Conservation (phyloP, 1,284 basidiomycete genomes). For the Ustilago vetiveriae region DNA sequence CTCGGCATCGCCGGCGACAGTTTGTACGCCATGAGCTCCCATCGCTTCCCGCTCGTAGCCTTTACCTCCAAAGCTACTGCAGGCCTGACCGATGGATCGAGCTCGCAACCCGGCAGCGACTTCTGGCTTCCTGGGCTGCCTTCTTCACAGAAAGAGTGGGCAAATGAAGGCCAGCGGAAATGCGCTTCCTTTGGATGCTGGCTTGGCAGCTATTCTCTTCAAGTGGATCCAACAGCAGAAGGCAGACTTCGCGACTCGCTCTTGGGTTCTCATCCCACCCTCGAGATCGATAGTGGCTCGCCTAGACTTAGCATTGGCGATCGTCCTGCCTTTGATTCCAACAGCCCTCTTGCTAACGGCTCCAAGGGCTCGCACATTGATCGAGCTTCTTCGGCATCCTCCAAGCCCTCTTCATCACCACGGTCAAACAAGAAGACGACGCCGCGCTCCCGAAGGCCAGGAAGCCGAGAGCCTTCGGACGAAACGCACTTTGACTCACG, state of each 20-base stretch:
- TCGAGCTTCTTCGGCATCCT: conserved; percentile 21
- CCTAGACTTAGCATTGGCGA: conserved; percentile 36
- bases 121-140: conserved; percentile 25
- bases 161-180: conserved; percentile 34
- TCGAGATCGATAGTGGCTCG: conserved; percentile 39
- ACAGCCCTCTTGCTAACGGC: conserved; percentile 7
- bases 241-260: conserved; percentile 34
- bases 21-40: conserved; percentile 58
- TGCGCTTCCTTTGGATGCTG: conserved; percentile 57
- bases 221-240: conserved; percentile 40
- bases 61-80: conserved; percentile 42
- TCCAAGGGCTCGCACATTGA: conserved; percentile 3
- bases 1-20: conserved; percentile 58
- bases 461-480: conserved; percentile 6
- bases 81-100: conserved; percentile 23
- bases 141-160: conserved; percentile 37
- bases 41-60: conserved; percentile 54
- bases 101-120: conserved; percentile 7
- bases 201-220: conserved; percentile 52
- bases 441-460: conserved; percentile 13
- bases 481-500: conserved; percentile 1
- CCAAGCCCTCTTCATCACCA: conserved; percentile 9
- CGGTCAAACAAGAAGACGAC: conserved; percentile 5
- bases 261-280: conserved; percentile 24
- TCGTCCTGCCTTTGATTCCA: conserved; percentile 20